These are phyloP conservation scores for Ambrosia trifida DNA, from an alignment of 129 eudicot species.

Conservation along the genomic window DNA sequence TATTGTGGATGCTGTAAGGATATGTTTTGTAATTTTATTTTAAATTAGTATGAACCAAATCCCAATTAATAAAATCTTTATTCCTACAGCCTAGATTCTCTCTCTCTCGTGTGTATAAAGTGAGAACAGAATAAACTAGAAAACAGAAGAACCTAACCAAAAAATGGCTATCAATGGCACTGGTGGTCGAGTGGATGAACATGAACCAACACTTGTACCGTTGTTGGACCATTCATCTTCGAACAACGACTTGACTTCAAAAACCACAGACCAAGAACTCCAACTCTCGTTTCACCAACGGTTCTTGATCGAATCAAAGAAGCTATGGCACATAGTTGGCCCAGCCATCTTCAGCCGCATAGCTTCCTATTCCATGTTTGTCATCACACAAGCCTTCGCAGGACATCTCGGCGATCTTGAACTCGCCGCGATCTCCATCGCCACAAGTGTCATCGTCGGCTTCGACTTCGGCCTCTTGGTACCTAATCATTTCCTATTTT, in stretches of 20 bases:
- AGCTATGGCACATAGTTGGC: slow-evolving; percentile 84
- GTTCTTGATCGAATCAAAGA: slow-evolving; percentile 63
- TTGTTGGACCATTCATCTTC: slow-evolving; percentile 48
- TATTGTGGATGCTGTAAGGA: no score
- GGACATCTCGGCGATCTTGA: slow-evolving; percentile 95
- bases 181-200: slow-evolving; percentile 36
- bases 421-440: slow-evolving; percentile 83
- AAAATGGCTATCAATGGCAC: slow-evolving; percentile 41
- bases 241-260: slow-evolving; percentile 12
- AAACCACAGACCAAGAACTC: slow-evolving; percentile 7
- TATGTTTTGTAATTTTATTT: not conserved
- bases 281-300: slow-evolving; percentile 28
- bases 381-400: slow-evolving; percentile 77
- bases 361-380: slow-evolving; percentile 64
- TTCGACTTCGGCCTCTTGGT: slow-evolving; percentile 88
- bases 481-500: not conserved
- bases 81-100: slow-evolving; percentile 1
- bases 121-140: not conserved
- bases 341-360: slow-evolving; percentile 80
- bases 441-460: slow-evolving; percentile 62
- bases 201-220: slow-evolving; percentile 46
- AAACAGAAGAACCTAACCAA: not conserved
- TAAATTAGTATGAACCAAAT: not conserved
- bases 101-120: not conserved
- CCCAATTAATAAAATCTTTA: slow-evolving; percentile 23